A percentile compares a stretch with the other conserved stretches of the same genome.
Evolutionary conservation across 2,329 filamentous ascomycete genomes (phyloP).

Genomic region (Aspergillus sp.): DNA sequence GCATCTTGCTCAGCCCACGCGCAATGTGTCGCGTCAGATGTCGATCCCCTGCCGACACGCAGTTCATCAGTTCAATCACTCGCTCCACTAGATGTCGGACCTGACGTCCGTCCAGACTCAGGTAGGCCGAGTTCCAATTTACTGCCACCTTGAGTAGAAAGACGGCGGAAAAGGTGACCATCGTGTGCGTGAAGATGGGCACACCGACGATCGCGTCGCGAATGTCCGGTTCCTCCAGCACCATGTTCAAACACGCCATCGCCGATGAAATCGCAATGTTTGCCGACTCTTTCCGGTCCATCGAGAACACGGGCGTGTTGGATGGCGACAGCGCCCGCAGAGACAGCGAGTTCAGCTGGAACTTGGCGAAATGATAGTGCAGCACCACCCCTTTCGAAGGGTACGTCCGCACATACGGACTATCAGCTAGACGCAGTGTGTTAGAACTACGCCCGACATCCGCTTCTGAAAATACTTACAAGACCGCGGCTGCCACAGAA

Average conservation of each 20-base stretch:
- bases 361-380: slow-evolving; percentile 54
- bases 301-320: slow-evolving; percentile 41
- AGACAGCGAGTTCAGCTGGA: slow-evolving; percentile 49
- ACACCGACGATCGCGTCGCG: slow-evolving; percentile 49
- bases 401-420: slow-evolving; percentile 48
- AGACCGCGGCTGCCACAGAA: slow-evolving; percentile 47
- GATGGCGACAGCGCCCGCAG: slow-evolving; percentile 42
- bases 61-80: slow-evolving; percentile 40
- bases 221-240: slow-evolving; percentile 48
- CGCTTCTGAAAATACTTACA: slow-evolving; percentile 27
- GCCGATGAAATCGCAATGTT: slow-evolving; percentile 48
- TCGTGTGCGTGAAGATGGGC: slow-evolving; percentile 45
- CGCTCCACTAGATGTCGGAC: slow-evolving; percentile 38
- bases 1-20: slow-evolving; percentile 40
- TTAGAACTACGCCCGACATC: slow-evolving; percentile 1
- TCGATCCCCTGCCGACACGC: slow-evolving; percentile 40
- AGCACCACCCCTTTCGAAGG: slow-evolving; percentile 51
- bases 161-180: slow-evolving; percentile 47
- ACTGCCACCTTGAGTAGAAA: slow-evolving; percentile 46
- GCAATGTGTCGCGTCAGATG: slow-evolving; percentile 43
- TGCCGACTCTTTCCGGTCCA: slow-evolving; percentile 44
- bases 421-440: slow-evolving; percentile 30
- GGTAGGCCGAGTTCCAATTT: slow-evolving; percentile 42
- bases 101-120: slow-evolving; percentile 38
- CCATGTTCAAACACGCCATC: slow-evolving; percentile 47